A percentile compares a stretch with the other conserved stretches of the same genome.
Evolutionary conservation across 192 early-diverging fungal species (phyloP).

Genomic region (Coemansia sp.): DNA sequence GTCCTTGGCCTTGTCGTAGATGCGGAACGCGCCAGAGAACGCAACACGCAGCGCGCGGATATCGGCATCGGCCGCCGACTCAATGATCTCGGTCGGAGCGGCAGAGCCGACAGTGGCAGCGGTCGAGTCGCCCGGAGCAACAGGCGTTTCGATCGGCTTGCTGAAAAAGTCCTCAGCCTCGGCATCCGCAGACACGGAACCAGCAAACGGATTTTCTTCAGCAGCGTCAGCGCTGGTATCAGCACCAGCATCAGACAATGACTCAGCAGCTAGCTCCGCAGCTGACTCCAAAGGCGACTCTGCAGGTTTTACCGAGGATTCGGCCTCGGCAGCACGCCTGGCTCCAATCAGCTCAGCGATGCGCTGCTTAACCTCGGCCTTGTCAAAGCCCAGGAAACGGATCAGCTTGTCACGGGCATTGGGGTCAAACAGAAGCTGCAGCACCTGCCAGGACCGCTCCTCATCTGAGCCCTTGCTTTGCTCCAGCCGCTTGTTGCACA

Average conservation of each 20-base stretch:
- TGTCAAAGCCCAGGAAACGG: constrained; percentile 87
- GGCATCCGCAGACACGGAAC: constrained; percentile 25
- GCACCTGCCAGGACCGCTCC: constrained; percentile 70
- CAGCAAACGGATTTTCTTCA: constrained; percentile 35
- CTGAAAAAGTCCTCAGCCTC: constrained; percentile 57
- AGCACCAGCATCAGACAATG: too few relatives aligned
- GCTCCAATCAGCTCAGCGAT: constrained; percentile 53
- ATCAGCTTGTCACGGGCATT: constrained; percentile 79
- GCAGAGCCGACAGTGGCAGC: constrained; percentile 4
- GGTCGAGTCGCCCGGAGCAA: constrained; percentile 8
- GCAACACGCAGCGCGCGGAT: constrained; percentile 28
- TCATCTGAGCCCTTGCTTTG: constrained; percentile 34
- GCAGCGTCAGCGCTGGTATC: constrained; percentile 7
- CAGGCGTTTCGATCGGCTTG: constrained; percentile 23
- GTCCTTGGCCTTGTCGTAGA: constrained; percentile 49
- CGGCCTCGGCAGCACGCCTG: constrained; percentile 6
- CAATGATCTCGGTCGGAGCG: not conserved
- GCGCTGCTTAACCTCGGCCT: constrained; percentile 62
- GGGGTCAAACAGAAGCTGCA: constrained; percentile 79
- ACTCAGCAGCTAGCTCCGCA: constrained; percentile 8
- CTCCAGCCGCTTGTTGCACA: constrained; percentile 45
- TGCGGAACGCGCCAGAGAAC: constrained; percentile 32
- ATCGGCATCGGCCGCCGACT: constrained; percentile 12
- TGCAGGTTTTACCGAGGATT: not conserved
- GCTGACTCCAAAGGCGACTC: constrained; percentile 13